Evolutionary conservation across 345 rosid genomes (phyloP), one percentile per base, ranked within the genome.

Genomic region (Hypericum androsaemum): DNA sequence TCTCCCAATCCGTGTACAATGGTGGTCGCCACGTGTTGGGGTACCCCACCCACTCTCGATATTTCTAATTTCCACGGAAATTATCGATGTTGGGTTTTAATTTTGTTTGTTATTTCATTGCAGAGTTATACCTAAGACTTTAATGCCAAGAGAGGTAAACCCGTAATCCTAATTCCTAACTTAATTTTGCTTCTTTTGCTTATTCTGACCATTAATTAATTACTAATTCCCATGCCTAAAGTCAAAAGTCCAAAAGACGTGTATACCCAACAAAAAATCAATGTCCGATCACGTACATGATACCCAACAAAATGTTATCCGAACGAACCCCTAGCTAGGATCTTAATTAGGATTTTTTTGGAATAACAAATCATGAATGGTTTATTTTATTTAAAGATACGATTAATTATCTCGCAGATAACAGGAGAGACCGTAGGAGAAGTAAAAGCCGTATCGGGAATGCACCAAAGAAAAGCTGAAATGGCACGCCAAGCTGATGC

Each of bases 401-500:
- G 12, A 50, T 8, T 32, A 17, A 16, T 9, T 28, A 1, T 11
- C 54, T 50, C 0, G 12, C 54, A 84, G 94, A 62, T 81, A 22
- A 77, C 85, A 0, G 94, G 94, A 45, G 88, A 79, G 57, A 57
- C 83, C 0, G 75, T 79, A 0, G 88, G 94, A 35, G 94, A 84
- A 70, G 83, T 84, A 8, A 79, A 63, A 61, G 70, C 83, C 0
- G 94, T 81, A 7, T 81, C 83, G 8, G 83, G 75, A 37, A 84
- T 84, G 94, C 94, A 81, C 69, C 94, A 81, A 58, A 63, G 88
- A 37, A 79, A 84, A 64, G 94, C 94, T 11, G 86, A 84, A 69
- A 84, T 84, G 94, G 80, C 94, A 44, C 83, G 83, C 32, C 88
- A 81, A 53, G 88, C 94, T 13, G 94, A 84, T 54, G 88, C 94